Conservation (phyloP, 371 early-diverging fungal genomes). For the Blakeslea trispora region DNA sequence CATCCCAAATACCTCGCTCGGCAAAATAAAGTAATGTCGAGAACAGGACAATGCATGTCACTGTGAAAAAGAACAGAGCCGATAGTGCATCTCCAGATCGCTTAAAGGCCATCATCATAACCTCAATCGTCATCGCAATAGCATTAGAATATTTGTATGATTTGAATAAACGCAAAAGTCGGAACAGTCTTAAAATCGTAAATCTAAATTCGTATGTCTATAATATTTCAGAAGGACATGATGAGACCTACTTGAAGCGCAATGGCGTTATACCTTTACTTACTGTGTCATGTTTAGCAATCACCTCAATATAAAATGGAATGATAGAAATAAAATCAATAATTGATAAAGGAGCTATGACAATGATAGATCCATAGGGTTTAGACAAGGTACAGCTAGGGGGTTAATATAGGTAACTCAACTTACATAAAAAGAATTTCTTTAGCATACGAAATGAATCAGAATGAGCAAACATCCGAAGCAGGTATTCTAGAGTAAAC, state of each 20-base stretch:
- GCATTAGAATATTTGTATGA: slow-evolving; percentile 80
- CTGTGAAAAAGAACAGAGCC: slow-evolving; percentile 77
- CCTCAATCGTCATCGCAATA: slow-evolving; percentile 79
- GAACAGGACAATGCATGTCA: slow-evolving; percentile 73
- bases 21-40: slow-evolving; percentile 85
- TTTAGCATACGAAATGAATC: slow-evolving; percentile 25
- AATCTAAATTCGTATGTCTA: slow-evolving; percentile 84
- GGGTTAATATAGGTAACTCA: not conserved
- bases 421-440: slow-evolving; percentile 40
- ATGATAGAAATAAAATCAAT: slow-evolving; percentile 82
- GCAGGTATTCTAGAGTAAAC: slow-evolving; percentile 76
- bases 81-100: slow-evolving; percentile 78
- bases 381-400: not conserved
- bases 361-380: not conserved
- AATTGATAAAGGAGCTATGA: slow-evolving; percentile 67
- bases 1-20: slow-evolving; percentile 83
- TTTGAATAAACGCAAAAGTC: slow-evolving; percentile 79
- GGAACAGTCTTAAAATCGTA: slow-evolving; percentile 79
- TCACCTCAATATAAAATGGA: slow-evolving; percentile 80
- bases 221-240: not conserved
- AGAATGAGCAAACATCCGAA: slow-evolving; percentile 57
- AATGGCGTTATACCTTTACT: too few relatives aligned
- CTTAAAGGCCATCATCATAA: slow-evolving; percentile 82
- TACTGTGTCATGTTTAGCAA: slow-evolving; percentile 71
- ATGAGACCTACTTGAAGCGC: not conserved